phyloP scores from a whole-genome alignment of 2,329 filamentous ascomycete genomes.

The Hirsutella thompsonii region DNA sequence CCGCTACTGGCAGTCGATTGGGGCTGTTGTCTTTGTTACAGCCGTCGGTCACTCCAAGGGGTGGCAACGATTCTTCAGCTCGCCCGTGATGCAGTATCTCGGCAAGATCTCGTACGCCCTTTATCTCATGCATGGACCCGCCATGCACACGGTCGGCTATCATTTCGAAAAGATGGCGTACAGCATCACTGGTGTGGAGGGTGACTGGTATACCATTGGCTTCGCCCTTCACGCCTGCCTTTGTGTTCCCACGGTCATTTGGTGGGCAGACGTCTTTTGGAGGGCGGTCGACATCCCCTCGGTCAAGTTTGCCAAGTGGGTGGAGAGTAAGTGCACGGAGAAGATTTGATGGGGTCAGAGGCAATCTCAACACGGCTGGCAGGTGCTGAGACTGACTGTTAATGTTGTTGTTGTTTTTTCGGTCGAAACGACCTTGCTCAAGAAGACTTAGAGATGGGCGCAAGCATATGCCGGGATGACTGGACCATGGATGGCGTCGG shows the following conservation, averaged over 20 bases:
- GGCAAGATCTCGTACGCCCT: slow-evolving; percentile 48
- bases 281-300: slow-evolving; percentile 40
- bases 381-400: not conserved
- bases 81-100: slow-evolving; percentile 38
- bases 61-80: slow-evolving; percentile 39
- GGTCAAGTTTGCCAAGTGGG: slow-evolving; percentile 42
- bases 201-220: slow-evolving; percentile 29
- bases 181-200: slow-evolving; percentile 32
- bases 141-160: slow-evolving; percentile 40
- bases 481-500: too few relatives aligned
- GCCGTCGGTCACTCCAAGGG: slow-evolving; percentile 31
- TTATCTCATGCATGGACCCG: slow-evolving; percentile 48
- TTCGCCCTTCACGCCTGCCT: slow-evolving; percentile 32
- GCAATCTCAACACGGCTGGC: not conserved
- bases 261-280: slow-evolving; percentile 44
- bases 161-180: slow-evolving; percentile 35
- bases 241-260: slow-evolving; percentile 38
- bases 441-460: too few relatives aligned
- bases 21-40: slow-evolving; percentile 38
- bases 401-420: not conserved
- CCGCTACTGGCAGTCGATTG: slow-evolving; percentile 43
- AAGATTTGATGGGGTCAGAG: slow-evolving; percentile 12
- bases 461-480: too few relatives aligned
- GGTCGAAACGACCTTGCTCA: too few relatives aligned
- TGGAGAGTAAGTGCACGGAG: slow-evolving; percentile 30